Evolutionary conservation across 768 basidiomycete species (phyloP), one percentile per base, ranked within the genome.

Genomic region (Suillus ampliporus): DNA sequence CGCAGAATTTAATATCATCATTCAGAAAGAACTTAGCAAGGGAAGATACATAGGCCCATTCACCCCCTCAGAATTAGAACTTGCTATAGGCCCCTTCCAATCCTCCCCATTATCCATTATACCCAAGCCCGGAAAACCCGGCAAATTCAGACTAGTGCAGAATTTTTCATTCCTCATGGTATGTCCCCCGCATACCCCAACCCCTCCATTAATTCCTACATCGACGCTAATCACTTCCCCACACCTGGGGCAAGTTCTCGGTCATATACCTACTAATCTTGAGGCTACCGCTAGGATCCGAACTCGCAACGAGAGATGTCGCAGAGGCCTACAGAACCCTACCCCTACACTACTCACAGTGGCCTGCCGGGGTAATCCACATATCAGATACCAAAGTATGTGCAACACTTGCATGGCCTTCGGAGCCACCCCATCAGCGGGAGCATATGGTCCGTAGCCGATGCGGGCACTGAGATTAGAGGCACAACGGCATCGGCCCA

Each of bases 181-280:
- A 65, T 53, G 3, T 21, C 23, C 1, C 5, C 46, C 10, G 8
- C 5, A 2, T 54, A 15, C n/a, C 58, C 28, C 5, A 64, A 59
- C 19, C 40, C 61, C 0, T 79, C 78, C 0, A 74, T 81, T 41
- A 82, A 81, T 53, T 59, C 64, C 0, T 17, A 47, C n/a, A 80
- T 83, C 23, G 41, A 75, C 40, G 64, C 80, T 0, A 52, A 69
- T 19, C 17, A 64, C 15, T 75, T 77, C 58, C 82, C 81, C 0
- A 80, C 79, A 68, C 77, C 1, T 83, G 80, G 81, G 80, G 80
- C 0, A 82, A 80, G 0, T 83, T 84, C 58, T 53, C 66, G 0
- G 68, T 72, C 0, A 61, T 81, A 0, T 75, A 65, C 23, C 61
- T 72, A n/a, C 57, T 74, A 5, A 64, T 73, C 34, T 63, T 50